Evolutionary conservation across 352 stramenopile genomes (phyloP), one percentile per base, ranked within the genome.

Genomic region (Globisporangium uncinulatum): DNA sequence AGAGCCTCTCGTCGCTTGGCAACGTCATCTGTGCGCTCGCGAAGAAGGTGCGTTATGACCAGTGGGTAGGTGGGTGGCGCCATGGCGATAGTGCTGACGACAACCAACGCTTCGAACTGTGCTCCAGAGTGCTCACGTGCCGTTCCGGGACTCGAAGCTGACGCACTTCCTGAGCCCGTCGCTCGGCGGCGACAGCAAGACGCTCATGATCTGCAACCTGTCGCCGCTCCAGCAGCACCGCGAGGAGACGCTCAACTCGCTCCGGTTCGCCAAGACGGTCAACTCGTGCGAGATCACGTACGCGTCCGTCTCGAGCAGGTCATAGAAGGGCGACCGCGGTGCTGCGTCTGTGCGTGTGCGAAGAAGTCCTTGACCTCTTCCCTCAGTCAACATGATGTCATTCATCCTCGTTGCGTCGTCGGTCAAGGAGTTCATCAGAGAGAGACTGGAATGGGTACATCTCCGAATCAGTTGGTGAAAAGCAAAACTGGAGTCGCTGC

Each of bases 201-300:
- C 86, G 20, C 73, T 96, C 39, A 95, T 96, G 87, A 96, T 96
- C 52, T 95, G 84, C 64, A 96, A 93, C 50, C 62, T 96, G 36
- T 95, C 85, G 36, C 87, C 87, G 9, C 62, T 94, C 15, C 57
- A 59, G 1, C 66, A 83, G 51, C 79, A 95, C 44, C 79, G 84
- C 11, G 79, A 94, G 51, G 87, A 96, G 58, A 92, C 80, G 39
- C 71, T 95, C 8, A 94, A 94, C 65, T 94, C 86, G 2, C 66
- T 96, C 20, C 78, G 87, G 3, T 96, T 96, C 42, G 87, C 87
- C 17, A 92, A 94, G 69, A 93, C 82, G 21, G 87, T 94, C 32
- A 93, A 94, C 65, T 86, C 83, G 44, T 96, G 87, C 66, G 86
- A 93, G 60, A 89, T 94, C 43, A 71, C 85, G 15, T 86, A 79